Evolutionary conservation across 2,329 filamentous ascomycete species (phyloP), one percentile per base, ranked within the genome.

Genomic region (Aspergillus cejpii): DNA sequence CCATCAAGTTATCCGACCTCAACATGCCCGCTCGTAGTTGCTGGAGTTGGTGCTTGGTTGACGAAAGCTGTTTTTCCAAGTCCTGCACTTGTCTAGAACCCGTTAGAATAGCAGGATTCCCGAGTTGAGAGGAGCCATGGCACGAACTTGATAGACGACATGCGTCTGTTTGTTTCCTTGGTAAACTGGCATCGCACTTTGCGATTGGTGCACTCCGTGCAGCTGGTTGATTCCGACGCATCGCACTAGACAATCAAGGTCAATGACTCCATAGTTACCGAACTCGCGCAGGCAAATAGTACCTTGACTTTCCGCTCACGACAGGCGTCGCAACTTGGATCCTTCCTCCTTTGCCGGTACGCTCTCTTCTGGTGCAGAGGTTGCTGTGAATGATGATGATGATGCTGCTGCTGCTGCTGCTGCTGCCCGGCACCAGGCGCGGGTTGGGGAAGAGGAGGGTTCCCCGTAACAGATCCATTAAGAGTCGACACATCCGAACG

Each of bases 121-220:
- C 33, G 43, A 24, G 26, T 37, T 43, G 23, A 39, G 12, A 44
- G 43, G 33, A 26, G 21, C 23, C 6, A 21, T 44, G 46, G 41
- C 44, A 68, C 75, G 59, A 67, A 81, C 79, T 97, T 98, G 71
- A 97, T 97, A 1, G 91, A 97, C 14, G 92, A 97, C 92, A 98
- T 98, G 50, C 92, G 82, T 47, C 92, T 80, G 65, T 98, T 98
- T 10, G 92, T 98, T 69, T 98, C 92, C 70, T 98, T 98, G 39
- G 92, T 98, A 64, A 98, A 98, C 62, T 97, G 91, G 63, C 92
- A 98, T 66, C 94, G 94, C 53, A 97, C 91, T 63, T 91, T 94
- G 53, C 92, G 84, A 65, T 90, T 96, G 3, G 88, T 92, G 70
- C 92, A 98, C 69, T 98, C 92, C 1, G 92, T 96, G 66, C 92